Conservation (phyloP, 2,329 filamentous ascomycete genomes). For the Acarospora socialis region DNA sequence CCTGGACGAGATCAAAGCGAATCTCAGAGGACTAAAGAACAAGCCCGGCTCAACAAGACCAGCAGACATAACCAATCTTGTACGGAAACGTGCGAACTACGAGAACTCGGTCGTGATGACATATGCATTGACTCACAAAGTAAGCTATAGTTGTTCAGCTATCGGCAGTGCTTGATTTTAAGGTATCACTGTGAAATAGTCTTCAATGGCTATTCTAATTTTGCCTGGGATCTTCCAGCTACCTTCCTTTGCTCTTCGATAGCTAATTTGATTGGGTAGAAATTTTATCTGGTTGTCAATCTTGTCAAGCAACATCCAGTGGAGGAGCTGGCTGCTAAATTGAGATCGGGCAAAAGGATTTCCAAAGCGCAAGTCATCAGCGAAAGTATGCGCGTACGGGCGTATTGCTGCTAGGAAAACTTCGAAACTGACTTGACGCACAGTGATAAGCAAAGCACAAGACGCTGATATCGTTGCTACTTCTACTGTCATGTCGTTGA, state of each 20-base stretch:
- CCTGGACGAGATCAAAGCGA: constrained; percentile 75
- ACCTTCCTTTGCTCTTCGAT: too few species aligned
- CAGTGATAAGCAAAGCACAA: constrained; percentile 66
- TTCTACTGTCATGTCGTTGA: constrained; percentile 76
- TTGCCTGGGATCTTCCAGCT: constrained; percentile 13
- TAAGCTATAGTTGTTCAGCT: constrained; percentile 26
- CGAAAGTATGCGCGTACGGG: constrained; percentile 49
- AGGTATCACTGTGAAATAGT: constrained; percentile 8
- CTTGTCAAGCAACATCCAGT: constrained; percentile 62
- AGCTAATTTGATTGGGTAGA: too few species aligned
- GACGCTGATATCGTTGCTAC: constrained; percentile 84
- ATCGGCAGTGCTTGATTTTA: constrained; percentile 12
- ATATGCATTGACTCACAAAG: constrained; percentile 84
- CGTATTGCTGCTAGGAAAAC: constrained; percentile 5
- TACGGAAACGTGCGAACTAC: constrained; percentile 55
- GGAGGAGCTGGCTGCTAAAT: constrained; percentile 52
- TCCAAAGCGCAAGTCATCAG: constrained; percentile 66
- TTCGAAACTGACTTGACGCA: constrained; percentile 38
- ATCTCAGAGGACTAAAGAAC: constrained; percentile 87
- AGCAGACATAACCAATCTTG: constrained; percentile 69
- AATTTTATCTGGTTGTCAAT: constrained; percentile 57
- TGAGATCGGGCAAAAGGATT: constrained; percentile 57
- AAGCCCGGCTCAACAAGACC: constrained; percentile 89
- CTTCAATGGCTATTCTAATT: constrained; percentile 7
- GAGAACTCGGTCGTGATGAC: constrained; percentile 70